Evolutionary conservation across 176 grass and related monocot species (phyloP), one percentile per base, ranked within the genome.

Genomic region (Miscanthus lutarioriparius): DNA sequence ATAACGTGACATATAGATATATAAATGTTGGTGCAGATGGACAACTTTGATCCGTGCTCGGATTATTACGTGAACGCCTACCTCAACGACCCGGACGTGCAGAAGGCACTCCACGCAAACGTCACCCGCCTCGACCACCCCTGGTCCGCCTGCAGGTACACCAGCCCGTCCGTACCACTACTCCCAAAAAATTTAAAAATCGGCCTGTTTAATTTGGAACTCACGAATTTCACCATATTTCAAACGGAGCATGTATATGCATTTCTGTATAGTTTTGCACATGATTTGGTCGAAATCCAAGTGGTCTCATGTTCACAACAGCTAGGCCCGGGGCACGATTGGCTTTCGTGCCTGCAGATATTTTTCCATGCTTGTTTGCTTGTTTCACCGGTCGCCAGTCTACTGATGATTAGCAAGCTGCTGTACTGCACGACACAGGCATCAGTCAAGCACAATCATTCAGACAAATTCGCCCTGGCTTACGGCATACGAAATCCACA

Each of bases 131-230:
- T 98, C 67, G 78, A 76, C 15, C 72, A 98, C 69, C 37, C 74
- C 5, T 98, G 95, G 95, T 93, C 92, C 1, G 10, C 71, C 26
- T 98, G 95, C 89, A 98, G 95, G 95, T 95, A 92, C 58, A 48
- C 11, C 25, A 1, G 19, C 1, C 20, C 53, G 53, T 78, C 20
- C 53, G 53, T 64, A 64, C 7, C 20, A 22, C 51, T 22, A 8
- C 1, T 17, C 6, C 48, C 48, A 13, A 45, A 45, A 45, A 17
- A 6, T 35, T 30, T 7, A 15, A 58, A 38, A 10, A 76, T 1
- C 6, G 17, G 16, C 49, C 49, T 15, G 44, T 47, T 47, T 47
- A 47, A 47, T 47, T 47, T 13, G 44, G 13, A 47, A 61, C 22
- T 23, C 44, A 47, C 17, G 49, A 51, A 51, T 51, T 51, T 51